These are phyloP conservation scores for Tetraselmis chui DNA, from an alignment of 139 green algal species.

Conservation along the genomic window DNA sequence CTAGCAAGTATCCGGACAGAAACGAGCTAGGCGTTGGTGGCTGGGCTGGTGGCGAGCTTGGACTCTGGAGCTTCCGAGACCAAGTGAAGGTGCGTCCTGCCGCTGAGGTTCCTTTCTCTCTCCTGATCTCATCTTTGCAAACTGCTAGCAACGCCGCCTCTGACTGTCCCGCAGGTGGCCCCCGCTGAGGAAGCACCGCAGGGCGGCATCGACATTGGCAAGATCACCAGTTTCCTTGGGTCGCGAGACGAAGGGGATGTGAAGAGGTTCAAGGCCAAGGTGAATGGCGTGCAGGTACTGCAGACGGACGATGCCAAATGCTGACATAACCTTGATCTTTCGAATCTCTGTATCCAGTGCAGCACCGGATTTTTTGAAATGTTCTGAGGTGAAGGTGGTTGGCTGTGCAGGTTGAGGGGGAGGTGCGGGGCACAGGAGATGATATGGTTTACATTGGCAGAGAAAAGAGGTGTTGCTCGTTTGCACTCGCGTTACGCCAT, in stretches of 20 bases:
- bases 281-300: not conserved
- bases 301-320: no score
- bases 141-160: no score
- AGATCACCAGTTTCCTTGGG: not conserved
- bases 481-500: no score
- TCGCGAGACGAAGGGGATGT: not conserved
- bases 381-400: no score
- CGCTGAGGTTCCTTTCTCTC: no score
- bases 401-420: not conserved
- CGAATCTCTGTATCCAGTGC: no score
- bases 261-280: not conserved
- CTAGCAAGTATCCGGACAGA: not conserved
- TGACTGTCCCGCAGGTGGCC: no score
- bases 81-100: slow-evolving; percentile 23
- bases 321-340: no score
- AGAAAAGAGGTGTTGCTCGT: not conserved
- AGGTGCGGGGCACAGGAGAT: not conserved
- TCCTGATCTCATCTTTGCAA: no score
- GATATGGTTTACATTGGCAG: slow-evolving; percentile 10
- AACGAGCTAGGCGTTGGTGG: slow-evolving; percentile 23
- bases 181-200: not conserved
- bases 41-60: slow-evolving; percentile 57
- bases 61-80: slow-evolving; percentile 43
- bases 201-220: not conserved
- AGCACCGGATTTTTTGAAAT: no score